Evolutionary conservation across 768 basidiomycete species (phyloP).

Genomic region (Pluteus cervinus): DNA sequence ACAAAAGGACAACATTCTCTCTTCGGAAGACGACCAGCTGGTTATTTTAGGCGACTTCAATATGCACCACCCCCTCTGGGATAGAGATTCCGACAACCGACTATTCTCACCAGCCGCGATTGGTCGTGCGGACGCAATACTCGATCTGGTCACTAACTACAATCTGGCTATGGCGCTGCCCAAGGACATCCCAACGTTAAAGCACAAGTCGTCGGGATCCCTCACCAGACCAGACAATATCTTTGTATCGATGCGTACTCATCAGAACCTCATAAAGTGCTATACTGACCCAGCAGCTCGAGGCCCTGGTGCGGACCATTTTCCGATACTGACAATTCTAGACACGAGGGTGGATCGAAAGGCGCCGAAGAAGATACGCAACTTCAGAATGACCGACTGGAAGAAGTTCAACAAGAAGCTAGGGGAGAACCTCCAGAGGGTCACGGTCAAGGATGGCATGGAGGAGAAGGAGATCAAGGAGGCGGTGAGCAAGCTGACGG

Average conservation of each 20-base stretch:
- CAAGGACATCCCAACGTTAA: constrained; percentile 21
- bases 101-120: constrained; percentile 13
- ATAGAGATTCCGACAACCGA: constrained; percentile 13
- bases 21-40: constrained; percentile 16
- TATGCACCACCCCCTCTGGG: constrained; percentile 33
- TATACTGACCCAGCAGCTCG: constrained; percentile 8
- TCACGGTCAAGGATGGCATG: background rate
- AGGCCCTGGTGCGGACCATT: constrained; percentile 23
- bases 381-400: constrained; percentile 20
- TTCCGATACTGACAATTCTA: constrained; percentile 21
- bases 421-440: background rate
- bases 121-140: constrained; percentile 6
- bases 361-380: background rate
- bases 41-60: constrained; percentile 34
- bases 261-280: constrained; percentile 15
- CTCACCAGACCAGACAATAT: constrained; percentile 31
- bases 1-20: constrained; percentile 26
- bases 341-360: constrained; percentile 9
- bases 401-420: constrained; percentile 11
- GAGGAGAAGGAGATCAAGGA: constrained; percentile 5
- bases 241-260: constrained; percentile 14
- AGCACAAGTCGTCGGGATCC: constrained; percentile 10
- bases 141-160: constrained; percentile 13
- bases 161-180: constrained; percentile 24
- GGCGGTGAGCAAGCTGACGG: constrained; percentile 1